Conservation (phyloP, 140 eudicot species). For the Flaveria floridana region DNA sequence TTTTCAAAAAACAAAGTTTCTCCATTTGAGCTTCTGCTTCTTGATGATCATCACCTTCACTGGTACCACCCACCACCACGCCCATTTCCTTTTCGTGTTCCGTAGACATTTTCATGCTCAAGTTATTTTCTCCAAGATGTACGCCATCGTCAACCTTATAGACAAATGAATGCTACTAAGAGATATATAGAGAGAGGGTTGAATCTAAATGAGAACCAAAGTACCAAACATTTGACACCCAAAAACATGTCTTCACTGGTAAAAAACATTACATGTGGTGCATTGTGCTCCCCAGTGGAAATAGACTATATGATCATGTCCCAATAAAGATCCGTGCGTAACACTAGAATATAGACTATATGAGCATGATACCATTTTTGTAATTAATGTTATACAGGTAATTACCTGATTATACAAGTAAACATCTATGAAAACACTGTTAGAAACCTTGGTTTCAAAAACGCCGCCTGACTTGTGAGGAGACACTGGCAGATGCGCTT, state of each 20-base stretch:
- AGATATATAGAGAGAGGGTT: not conserved
- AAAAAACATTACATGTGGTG: not conserved
- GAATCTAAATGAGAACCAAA: not conserved
- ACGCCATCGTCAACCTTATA: conserved; percentile 30
- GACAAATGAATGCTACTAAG: not conserved
- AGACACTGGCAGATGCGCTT: too few species aligned
- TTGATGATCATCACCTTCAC: conserved; percentile 17
- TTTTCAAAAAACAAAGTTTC: conserved; percentile 56
- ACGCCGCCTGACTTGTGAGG: too few species aligned
- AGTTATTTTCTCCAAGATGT: conserved; percentile 45
- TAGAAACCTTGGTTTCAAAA: not conserved
- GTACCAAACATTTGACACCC: not conserved
- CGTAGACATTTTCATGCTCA: conserved; percentile 42
- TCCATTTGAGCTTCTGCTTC: conserved; percentile 59
- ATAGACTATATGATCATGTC: too few species aligned
- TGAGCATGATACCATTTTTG: too few species aligned
- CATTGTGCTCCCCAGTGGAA: not conserved
- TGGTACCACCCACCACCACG: conserved; percentile 8
- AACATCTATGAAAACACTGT: not conserved
- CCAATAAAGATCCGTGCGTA: too few species aligned
- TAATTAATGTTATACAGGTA: too few species aligned
- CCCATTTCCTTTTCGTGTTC: conserved; percentile 39
- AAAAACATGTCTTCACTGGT: not conserved
- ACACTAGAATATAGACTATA: too few species aligned
- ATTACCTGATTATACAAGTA: not conserved